Evolutionary conservation across 208 protist genomes (phyloP).

Genomic region (Crithidia mellificae): DNA sequence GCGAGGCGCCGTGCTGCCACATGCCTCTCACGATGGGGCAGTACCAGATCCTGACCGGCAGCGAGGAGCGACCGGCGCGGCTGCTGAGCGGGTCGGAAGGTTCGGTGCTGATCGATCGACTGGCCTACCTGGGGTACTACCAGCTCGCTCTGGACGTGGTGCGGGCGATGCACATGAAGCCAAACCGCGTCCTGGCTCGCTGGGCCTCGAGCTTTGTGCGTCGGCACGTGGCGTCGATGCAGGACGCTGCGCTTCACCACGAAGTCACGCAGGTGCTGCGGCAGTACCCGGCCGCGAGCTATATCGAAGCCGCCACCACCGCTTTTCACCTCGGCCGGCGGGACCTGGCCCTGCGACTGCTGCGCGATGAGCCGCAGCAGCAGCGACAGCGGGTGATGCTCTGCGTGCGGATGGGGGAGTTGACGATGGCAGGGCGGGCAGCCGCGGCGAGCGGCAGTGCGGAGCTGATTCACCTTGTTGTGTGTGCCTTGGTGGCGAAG

Average conservation of each 20-base stretch:
- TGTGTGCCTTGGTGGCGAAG: conserved; percentile 30
- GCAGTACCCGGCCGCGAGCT: conserved; percentile 31
- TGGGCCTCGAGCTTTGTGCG: conserved; percentile 31
- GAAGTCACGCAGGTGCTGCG: conserved; percentile 33
- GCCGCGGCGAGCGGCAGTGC: conserved; percentile 34
- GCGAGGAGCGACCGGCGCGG: conserved; percentile 19
- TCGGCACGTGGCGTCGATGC: background rate
- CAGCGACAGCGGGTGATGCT: conserved; percentile 34
- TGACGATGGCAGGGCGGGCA: conserved; percentile 30
- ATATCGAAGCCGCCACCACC: conserved; percentile 40
- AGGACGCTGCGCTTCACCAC: conserved; percentile 20
- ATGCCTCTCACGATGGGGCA: conserved; percentile 32
- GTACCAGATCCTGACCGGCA: conserved; percentile 24
- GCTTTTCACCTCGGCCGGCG: conserved; percentile 30
- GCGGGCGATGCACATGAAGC: conserved; percentile 29
- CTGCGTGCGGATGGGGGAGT: conserved; percentile 36
- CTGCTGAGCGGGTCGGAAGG: conserved; percentile 31
- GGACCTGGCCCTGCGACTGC: conserved; percentile 39
- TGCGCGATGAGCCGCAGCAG: conserved; percentile 43
- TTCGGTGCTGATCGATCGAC: conserved; percentile 43
- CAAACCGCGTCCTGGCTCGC: conserved; percentile 27
- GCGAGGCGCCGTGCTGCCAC: conserved; percentile 29
- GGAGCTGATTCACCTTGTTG: conserved; percentile 45
- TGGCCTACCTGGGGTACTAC: conserved; percentile 36
- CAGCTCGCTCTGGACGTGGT: conserved; percentile 51